Conservation (phyloP, 176 grass and related monocot genomes). For the Poa annua region DNA sequence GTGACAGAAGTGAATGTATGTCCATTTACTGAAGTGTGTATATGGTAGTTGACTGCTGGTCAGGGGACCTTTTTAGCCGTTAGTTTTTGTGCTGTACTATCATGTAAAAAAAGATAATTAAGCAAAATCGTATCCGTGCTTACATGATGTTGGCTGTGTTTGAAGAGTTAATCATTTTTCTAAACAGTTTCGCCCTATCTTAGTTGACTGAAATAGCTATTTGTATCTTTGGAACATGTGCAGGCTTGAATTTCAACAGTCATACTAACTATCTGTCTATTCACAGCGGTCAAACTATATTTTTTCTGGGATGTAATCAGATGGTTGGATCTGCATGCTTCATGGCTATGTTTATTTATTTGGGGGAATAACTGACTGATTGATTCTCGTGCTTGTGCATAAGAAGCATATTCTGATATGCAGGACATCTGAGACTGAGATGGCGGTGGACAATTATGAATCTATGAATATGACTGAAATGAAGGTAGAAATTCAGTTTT, state of each 20-base stretch:
- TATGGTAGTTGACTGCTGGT: not conserved
- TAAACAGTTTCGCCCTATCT: not conserved
- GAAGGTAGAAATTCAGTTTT: constrained; percentile 37
- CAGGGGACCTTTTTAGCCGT: not conserved
- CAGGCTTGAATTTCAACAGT: not conserved
- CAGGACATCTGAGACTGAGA: not conserved
- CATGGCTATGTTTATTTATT: not conserved
- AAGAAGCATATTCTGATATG: constrained; percentile 7
- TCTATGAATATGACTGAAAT: not conserved
- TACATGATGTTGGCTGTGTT: not conserved
- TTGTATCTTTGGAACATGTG: not conserved
- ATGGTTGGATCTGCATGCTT: too few species aligned
- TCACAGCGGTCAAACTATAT: too few species aligned
- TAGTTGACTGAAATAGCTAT: not conserved
- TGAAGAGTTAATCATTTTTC: not conserved
- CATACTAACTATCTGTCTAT: not conserved
- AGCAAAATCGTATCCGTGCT: not conserved
- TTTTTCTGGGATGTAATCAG: too few species aligned
- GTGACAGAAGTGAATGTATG: not conserved
- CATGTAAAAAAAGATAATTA: not conserved
- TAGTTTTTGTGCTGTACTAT: not conserved
- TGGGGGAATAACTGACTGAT: too few species aligned
- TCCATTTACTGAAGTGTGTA: constrained; percentile 9
- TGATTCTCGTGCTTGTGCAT: not conserved
- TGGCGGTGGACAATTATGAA: constrained; percentile 17